These are phyloP conservation scores for Chaetomidium leptoderma DNA, from an alignment of 495 filamentous ascomycete species.

Conservation along the genomic window DNA sequence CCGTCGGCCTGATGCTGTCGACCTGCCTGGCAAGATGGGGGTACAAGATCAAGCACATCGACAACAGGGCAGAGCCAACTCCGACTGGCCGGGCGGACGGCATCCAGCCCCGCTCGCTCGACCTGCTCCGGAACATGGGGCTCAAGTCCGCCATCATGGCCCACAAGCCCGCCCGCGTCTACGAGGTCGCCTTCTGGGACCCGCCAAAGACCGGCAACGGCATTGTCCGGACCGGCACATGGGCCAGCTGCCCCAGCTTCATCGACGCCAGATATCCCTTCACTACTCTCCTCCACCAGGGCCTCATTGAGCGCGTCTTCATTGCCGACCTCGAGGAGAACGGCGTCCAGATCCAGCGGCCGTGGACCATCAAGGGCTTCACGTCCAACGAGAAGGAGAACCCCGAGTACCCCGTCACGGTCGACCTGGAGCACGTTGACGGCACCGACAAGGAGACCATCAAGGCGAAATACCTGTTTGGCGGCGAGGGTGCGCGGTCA, in stretches of 20 bases:
- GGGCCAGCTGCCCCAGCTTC: slow-evolving; percentile 66
- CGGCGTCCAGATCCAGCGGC: slow-evolving; percentile 53
- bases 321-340: slow-evolving; percentile 61
- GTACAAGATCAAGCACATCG: slow-evolving; percentile 64
- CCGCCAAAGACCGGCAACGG: slow-evolving; percentile 52
- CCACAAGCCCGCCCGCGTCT: slow-evolving; percentile 64
- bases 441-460: slow-evolving; percentile 57
- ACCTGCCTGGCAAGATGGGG: slow-evolving; percentile 72
- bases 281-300: slow-evolving; percentile 71
- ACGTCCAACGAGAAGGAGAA: slow-evolving; percentile 51
- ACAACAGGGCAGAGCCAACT: slow-evolving; percentile 65
- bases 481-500: slow-evolving; percentile 58
- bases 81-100: slow-evolving; percentile 73
- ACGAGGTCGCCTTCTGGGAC: slow-evolving; percentile 78
- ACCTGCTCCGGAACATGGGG: slow-evolving; percentile 69
- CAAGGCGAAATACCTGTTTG: slow-evolving; percentile 56
- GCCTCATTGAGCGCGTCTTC: slow-evolving; percentile 67
- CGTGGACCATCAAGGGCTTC: slow-evolving; percentile 59
- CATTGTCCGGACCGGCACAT: slow-evolving; percentile 65
- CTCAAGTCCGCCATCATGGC: slow-evolving; percentile 72
- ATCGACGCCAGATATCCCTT: slow-evolving; percentile 75
- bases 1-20: slow-evolving; percentile 83
- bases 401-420: slow-evolving; percentile 61
- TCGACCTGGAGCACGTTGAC: slow-evolving; percentile 70
- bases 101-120: slow-evolving; percentile 74